Evolutionary conservation across 352 stramenopile species (phyloP).

Genomic region (Phytophthora hybrid): DNA sequence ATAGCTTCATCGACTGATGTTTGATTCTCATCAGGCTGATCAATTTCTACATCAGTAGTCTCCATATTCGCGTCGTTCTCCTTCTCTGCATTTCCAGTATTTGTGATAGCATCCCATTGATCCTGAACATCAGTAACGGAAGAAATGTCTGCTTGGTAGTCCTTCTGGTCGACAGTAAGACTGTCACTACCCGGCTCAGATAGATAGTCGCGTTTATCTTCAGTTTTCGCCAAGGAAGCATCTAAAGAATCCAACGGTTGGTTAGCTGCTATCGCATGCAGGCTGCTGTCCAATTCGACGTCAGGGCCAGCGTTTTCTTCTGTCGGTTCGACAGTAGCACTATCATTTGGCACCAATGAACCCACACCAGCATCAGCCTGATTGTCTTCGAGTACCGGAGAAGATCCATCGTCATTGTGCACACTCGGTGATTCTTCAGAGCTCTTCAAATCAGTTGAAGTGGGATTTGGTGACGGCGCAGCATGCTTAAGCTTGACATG

Average conservation of each 20-base stretch:
- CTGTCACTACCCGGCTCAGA: background rate
- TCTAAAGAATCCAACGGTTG: background rate
- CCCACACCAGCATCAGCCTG: background rate
- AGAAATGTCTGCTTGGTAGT: background rate
- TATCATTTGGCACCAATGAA: background rate
- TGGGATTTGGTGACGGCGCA: background rate
- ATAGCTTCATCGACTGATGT: background rate
- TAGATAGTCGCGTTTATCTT: background rate
- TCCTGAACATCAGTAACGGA: background rate
- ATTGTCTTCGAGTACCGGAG: background rate
- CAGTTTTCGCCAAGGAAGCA: background rate
- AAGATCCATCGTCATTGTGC: no score
- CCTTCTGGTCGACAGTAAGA: background rate
- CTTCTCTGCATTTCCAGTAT: background rate
- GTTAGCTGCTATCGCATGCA: background rate
- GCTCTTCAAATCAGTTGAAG: background rate
- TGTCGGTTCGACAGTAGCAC: background rate
- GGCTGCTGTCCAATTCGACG: background rate
- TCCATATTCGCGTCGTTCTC: background rate
- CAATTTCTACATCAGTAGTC: background rate
- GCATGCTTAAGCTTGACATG: conserved; percentile 32
- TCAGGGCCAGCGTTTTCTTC: background rate
- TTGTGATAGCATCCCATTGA: background rate
- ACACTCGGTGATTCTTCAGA: background rate
- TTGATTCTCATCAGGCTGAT: background rate